Percentiles rank a stretch among this genome's conserved stretches.
These are phyloP conservation scores for Trichoderma sp. DNA, from an alignment of 2,329 filamentous ascomycete species.

Conservation along the genomic window DNA sequence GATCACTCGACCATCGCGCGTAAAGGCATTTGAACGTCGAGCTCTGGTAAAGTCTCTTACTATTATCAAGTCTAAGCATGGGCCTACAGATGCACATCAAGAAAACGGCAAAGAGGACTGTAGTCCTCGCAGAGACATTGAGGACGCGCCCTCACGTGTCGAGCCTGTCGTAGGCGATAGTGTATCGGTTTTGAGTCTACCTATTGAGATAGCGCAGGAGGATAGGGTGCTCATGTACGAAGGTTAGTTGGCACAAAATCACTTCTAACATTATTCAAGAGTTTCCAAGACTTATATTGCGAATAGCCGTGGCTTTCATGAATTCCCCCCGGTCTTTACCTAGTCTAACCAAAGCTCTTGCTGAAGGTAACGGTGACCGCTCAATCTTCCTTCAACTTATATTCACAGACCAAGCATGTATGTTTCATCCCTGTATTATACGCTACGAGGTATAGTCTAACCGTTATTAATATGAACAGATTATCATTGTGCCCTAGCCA, in stretches of 20 bases:
- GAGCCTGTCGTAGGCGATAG: neutral
- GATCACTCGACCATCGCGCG: constrained; percentile 1
- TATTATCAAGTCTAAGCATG: neutral
- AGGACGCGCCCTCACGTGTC: neutral
- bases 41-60: neutral
- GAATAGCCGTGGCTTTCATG: neutral
- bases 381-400: neutral
- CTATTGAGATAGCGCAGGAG: neutral
- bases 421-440: neutral
- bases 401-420: constrained; percentile 1
- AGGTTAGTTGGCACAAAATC: neutral
- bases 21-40: neutral
- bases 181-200: neutral
- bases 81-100: neutral
- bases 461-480: neutral
- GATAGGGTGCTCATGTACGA: neutral
- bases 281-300: neutral
- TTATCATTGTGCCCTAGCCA: neutral
- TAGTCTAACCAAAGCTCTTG: neutral
- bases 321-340: neutral
- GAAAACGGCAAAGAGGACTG: neutral
- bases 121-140: neutral
- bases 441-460: neutral
- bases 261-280: neutral
- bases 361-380: neutral